Conservation (phyloP, 140 eudicot species). For the Bidens hawaiensis region DNA sequence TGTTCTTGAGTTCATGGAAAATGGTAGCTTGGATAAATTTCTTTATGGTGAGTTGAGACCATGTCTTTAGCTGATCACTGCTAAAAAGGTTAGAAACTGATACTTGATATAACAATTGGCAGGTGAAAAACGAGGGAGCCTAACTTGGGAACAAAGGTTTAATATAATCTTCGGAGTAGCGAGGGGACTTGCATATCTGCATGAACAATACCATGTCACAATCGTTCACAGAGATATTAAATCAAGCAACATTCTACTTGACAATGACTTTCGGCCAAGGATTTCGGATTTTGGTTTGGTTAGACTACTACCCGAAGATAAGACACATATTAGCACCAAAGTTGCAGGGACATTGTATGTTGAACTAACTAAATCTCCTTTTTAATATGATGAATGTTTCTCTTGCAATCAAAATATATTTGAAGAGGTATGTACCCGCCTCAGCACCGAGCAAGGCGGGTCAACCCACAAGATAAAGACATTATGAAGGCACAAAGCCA, state of each 20-base stretch:
- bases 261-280: slow-evolving; percentile 34
- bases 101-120: too few species aligned
- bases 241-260: slow-evolving; percentile 37
- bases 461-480: too few species aligned
- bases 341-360: slow-evolving; percentile 46
- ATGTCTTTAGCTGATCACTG: too few species aligned
- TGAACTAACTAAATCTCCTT: too few species aligned
- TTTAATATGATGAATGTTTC: too few species aligned
- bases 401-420: too few species aligned
- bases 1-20: slow-evolving; percentile 51
- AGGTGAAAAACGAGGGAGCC: slow-evolving; percentile 38
- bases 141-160: slow-evolving; percentile 27
- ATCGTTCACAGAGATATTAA: slow-evolving; percentile 42
- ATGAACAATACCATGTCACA: slow-evolving; percentile 27
- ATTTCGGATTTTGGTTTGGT: slow-evolving; percentile 42
- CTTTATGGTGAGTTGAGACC: slow-evolving; percentile 29
- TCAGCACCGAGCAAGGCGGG: too few species aligned
- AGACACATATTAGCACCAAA: slow-evolving; percentile 32
- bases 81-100: too few species aligned
- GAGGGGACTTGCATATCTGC: slow-evolving; percentile 35
- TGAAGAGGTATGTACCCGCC: too few species aligned
- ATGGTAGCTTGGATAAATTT: slow-evolving; percentile 57
- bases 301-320: slow-evolving; percentile 27
- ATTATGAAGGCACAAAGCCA: too few species aligned
- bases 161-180: slow-evolving; percentile 30